Evolutionary conservation across 345 rosid species (phyloP), one percentile per base, ranked within the genome.

Genomic region (Adansonia digitata): DNA sequence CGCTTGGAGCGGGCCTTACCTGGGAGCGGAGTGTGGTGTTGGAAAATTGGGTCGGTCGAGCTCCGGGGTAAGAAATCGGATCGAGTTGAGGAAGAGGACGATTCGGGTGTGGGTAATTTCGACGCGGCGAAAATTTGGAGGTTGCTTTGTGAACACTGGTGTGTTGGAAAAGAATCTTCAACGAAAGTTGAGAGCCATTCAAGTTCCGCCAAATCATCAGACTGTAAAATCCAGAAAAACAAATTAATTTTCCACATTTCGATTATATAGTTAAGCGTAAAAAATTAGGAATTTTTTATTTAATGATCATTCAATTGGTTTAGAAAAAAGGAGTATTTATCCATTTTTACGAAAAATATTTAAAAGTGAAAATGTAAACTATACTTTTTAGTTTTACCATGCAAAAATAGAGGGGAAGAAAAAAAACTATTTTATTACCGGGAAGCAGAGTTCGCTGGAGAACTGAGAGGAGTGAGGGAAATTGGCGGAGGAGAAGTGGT

Each of bases 131-230:
- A 48, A 57, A 85, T 17, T 35, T 79, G 85, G 80, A 77, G 69
- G 34, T 75, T 82, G 71, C 75, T 78, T 49, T 86, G 91, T 10
- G 81, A 73, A 49, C 75, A 73, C 46, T 86, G 91, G 59, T 84
- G 78, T 0, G 83, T 78, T 15, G 91, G 79, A 84, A 88, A 91
- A 0, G 96, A 91, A 71, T 91, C 93, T 24, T 91, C 93, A 66
- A 91, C 90, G 63, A 91, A 91, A 84, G 87, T 87, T 17, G 96
- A 91, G 0, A 91, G 90, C 96, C 96, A 91, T 77, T 91, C 96
- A 12, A 91, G 87, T 83, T 91, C 91, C 12, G 89, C 90, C 90
- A 87, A 31, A 46, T 91, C 96, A 29, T 88, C 96, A 17, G 77
- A 85, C 95, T 91, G 87, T 48, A 77, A 46, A 43, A n/a, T 42